These are phyloP conservation scores for Penicillium olsonii DNA, from an alignment of 2,329 filamentous ascomycete species.

Conservation along the genomic window DNA sequence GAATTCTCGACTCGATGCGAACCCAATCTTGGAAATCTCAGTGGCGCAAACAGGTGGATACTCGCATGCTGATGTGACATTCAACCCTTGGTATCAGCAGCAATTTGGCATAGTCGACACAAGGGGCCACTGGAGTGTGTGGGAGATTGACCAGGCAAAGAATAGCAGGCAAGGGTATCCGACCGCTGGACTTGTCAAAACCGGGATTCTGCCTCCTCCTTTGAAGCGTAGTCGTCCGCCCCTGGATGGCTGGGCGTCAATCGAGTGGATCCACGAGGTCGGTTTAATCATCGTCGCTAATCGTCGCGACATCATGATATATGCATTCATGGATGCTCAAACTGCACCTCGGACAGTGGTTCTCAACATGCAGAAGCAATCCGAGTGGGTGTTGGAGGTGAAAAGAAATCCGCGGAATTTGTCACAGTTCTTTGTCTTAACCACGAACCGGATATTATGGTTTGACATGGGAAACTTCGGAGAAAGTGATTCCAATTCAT, in stretches of 20 bases:
- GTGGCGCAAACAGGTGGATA: constrained; percentile 46
- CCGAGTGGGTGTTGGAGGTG: constrained; percentile 59
- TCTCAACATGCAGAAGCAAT: constrained; percentile 36
- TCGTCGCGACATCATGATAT: constrained; percentile 45
- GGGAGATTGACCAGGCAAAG: constrained; percentile 42
- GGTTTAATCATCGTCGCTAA: constrained; percentile 55
- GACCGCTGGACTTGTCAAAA: constrained; percentile 28
- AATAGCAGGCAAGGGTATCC: constrained; percentile 32
- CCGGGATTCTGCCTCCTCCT: constrained; percentile 32
- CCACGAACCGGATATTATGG: constrained; percentile 52
- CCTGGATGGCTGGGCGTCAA: constrained; percentile 47
- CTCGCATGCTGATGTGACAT: constrained; percentile 57
- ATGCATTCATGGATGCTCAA: constrained; percentile 29
- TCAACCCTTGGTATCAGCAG: constrained; percentile 62
- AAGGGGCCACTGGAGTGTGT: constrained; percentile 56
- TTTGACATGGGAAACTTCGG: constrained; percentile 39
- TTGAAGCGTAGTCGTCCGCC: constrained; percentile 11
- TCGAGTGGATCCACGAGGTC: constrained; percentile 43
- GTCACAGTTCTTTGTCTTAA: constrained; percentile 55
- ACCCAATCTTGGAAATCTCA: constrained; percentile 48
- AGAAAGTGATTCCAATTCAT: constrained; percentile 22
- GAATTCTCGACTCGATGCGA: constrained; percentile 49
- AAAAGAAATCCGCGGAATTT: constrained; percentile 44
- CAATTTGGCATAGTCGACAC: constrained; percentile 59
- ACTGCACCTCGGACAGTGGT: constrained; percentile 34